phyloP scores from a whole-genome alignment of 306 rosid genomes.

The Crotalaria pallida region DNA sequence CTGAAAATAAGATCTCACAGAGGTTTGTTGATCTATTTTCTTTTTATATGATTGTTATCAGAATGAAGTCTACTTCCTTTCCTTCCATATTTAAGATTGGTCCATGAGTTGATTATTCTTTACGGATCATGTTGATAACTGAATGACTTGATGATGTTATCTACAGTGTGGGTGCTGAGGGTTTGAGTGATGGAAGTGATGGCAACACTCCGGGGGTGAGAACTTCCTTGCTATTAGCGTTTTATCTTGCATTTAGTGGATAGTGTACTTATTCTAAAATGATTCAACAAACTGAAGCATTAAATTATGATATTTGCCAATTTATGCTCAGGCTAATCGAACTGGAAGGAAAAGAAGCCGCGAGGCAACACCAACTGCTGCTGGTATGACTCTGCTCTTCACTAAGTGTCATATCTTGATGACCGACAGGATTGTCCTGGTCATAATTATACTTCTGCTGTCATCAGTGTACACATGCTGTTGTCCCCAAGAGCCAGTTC shows the following conservation, averaged over 20 bases:
- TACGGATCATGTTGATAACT: constrained; percentile 20
- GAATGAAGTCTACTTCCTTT: not conserved
- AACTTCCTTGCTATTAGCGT: constrained; percentile 6
- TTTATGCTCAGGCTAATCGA: constrained; percentile 58
- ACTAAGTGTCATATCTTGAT: constrained; percentile 21
- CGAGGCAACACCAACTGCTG: constrained; percentile 55
- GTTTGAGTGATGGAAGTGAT: constrained; percentile 83
- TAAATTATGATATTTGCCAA: constrained; percentile 17
- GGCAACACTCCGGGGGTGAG: constrained; percentile 75
- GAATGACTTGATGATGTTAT: constrained; percentile 23
- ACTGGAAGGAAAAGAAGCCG: constrained; percentile 70
- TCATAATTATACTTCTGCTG: constrained; percentile 9
- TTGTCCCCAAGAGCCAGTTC: constrained; percentile 10
- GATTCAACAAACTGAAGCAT: constrained; percentile 13
- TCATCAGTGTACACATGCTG: not conserved
- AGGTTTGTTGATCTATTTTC: constrained; percentile 50
- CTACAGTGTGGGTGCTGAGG: constrained; percentile 68
- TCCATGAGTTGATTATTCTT: not conserved
- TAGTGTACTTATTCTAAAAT: not conserved
- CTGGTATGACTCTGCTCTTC: constrained; percentile 55
- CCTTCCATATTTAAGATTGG: not conserved
- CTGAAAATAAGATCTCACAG: constrained; percentile 53
- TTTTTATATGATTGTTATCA: not conserved
- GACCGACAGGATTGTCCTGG: constrained; percentile 19
- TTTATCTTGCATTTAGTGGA: not conserved